Evolutionary conservation across 2,329 filamentous ascomycete species (phyloP).

Genomic region (Hirsutella rhossiliensis): DNA sequence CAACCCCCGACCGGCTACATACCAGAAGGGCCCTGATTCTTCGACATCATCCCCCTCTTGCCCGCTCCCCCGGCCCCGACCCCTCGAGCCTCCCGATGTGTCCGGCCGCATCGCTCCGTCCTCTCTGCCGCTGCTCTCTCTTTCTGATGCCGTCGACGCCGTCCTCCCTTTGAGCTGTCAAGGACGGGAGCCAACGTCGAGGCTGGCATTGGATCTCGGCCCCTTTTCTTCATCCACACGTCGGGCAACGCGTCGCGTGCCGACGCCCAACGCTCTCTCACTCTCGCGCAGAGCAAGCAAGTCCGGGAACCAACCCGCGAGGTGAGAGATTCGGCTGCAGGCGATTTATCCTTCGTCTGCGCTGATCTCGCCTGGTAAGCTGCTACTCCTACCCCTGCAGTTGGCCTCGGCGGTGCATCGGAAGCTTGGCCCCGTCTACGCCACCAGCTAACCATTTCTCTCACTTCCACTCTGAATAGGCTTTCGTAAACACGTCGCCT

Average conservation of each 20-base stretch:
- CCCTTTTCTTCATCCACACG: neutral
- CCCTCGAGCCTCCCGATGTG: too few relatives aligned
- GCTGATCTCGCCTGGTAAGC: slow-evolving; percentile 47
- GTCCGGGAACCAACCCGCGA: slow-evolving; percentile 14
- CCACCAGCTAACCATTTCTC: slow-evolving; percentile 13
- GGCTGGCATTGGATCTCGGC: neutral
- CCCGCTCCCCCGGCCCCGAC: too few relatives aligned
- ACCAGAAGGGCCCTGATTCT: too few relatives aligned
- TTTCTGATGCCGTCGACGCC: neutral
- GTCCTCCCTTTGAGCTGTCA: neutral
- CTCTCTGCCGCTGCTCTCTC: too few relatives aligned
- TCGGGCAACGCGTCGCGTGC: slow-evolving; percentile 19
- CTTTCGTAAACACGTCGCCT: slow-evolving; percentile 43
- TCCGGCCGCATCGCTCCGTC: too few relatives aligned
- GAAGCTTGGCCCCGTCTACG: neutral
- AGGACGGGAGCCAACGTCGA: neutral
- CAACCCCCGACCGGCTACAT: too few relatives aligned
- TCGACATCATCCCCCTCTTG: too few relatives aligned
- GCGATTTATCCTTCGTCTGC: slow-evolving; percentile 47
- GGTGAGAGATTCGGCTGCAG: slow-evolving; percentile 44
- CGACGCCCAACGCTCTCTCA: neutral
- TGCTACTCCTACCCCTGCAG: neutral
- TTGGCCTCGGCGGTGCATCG: neutral
- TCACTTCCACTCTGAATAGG: slow-evolving; percentile 13
- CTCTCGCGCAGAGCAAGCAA: too few relatives aligned